Evolutionary conservation across 1,284 basidiomycete genomes (phyloP), one percentile per base, ranked within the genome.

Genomic region (Ustilago hordei): DNA sequence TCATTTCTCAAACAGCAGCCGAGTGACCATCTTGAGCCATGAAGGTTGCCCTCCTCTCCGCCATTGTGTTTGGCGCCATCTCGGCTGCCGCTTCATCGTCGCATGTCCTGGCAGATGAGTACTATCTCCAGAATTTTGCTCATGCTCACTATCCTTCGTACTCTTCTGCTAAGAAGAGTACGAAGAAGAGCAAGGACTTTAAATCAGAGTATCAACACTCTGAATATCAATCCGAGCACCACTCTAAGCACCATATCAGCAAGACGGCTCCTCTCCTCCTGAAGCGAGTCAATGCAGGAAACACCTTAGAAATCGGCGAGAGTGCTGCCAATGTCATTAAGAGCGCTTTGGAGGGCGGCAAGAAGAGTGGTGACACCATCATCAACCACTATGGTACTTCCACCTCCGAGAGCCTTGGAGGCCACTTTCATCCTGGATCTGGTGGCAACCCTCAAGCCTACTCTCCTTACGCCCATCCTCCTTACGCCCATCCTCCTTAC

Each of bases 11-110:
- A 41, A 6, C 39, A 41, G 39, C 39, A 48, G 45, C 45, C 45
- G 35, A 7, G 32, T 50, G 3, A 9, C 55, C 8, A 17, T 38
- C 43, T 8, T 57, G 35, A 47, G 35, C 39, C 32, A 76, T 76
- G 74, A 76, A 65, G 68, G 60, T 60, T 9, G 64, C 69, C 17
- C 52, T 71, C 7, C 62, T 76, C 45, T 64, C 23, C 47, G 65
- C 65, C 19, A 50, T 76, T n/a, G 74, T 76, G 12, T 76, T 76
- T 39, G 74, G 74, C 39, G 74, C 65, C 35, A 65, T 71, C 55
- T 64, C 74, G 9, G 74, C 54, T 8, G 68, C 74, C n/a, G 74
- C 68, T n/a, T 61, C 74, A 5, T 36, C 69, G 19, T 64, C 68
- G 34, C 55, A 48, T 13, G 23, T 45, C 3, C 28, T 69, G 3